Conservation (phyloP, 108 stramenopile species). For the Nitzschia putrida region DNA sequence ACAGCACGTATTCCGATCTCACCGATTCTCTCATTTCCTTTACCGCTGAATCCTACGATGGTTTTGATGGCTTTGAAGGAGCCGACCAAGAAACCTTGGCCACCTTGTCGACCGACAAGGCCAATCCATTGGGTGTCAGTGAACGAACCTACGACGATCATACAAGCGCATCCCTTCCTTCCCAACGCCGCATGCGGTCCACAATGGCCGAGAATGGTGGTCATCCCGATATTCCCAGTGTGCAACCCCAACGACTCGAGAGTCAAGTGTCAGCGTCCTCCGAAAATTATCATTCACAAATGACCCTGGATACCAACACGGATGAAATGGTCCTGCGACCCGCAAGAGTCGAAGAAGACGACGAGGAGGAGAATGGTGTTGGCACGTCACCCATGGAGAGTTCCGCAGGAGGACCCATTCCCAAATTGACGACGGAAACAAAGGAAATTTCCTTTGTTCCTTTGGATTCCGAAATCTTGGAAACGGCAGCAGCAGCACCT, state of each 20-base stretch:
- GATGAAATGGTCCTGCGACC: background rate
- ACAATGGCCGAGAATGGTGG: background rate
- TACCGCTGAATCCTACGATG: background rate
- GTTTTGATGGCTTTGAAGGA: background rate
- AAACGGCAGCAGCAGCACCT: too few species aligned
- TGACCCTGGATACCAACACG: conserved; percentile 10
- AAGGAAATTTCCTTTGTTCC: conserved; percentile 20
- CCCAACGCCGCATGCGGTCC: background rate
- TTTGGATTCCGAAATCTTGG: background rate
- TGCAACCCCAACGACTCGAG: background rate
- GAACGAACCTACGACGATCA: too few species aligned
- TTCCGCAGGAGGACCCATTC: too few species aligned
- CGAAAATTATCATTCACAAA: background rate
- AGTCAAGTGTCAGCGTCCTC: background rate
- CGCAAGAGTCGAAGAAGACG: too few species aligned
- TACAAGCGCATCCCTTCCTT: too few species aligned
- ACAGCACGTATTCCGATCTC: background rate
- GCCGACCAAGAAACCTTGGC: background rate
- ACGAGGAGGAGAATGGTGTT: too few species aligned
- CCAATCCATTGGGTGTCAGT: background rate
- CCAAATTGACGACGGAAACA: background rate
- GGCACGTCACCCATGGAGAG: too few species aligned
- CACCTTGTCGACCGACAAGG: background rate
- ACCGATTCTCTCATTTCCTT: conserved; percentile 1
- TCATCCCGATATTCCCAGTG: background rate